Base-by-base conservation (phyloP, 1,284 basidiomycete species). In the Moesziomyces sp. region DNA sequence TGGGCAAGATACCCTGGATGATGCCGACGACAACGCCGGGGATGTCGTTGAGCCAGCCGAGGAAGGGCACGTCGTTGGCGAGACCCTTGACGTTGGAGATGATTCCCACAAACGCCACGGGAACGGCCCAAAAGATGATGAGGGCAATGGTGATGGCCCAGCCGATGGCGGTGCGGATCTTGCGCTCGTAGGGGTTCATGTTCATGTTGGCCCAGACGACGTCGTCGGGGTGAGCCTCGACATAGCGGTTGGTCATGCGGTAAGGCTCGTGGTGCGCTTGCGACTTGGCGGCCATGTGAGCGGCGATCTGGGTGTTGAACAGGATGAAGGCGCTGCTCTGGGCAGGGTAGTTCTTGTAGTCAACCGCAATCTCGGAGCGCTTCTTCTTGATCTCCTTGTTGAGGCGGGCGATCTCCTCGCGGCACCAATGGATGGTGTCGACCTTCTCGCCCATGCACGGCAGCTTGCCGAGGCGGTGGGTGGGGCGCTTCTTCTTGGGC, bases 221-320 rank as follows among this genome's bases (percentile, higher is more conserved):
- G 84, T 97, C 95, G 40, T 76, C 60, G 13, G 82, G 82, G 65
- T 81, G 76, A 23, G 76, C 75, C 43, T 72, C 72, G 55, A 69
- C 58, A 60, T 80, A 80, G 46, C 63, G 75, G 47, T 65, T 58
- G 57, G 65, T 70, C 79, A 82, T 81, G 43, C 72, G 70, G 70
- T 79, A 81, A 19, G 80, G 80, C 42, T 73, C 52, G 64, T 81
- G 80, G 62, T 79, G 76, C 21, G 74, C 71, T 42, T 70, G 60
- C 5, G 64, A 40, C 51, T 75, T 67, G 30, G 58, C 61, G 30
- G 78, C 79, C 54, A 77, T 64, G 67, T 81, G 71, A 8, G 81
- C 77, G 45, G 92, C 92, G 74, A 97, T 92, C 86, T 98, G 96
- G 76, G 90, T 88, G 85, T 95, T 90, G 88, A 98, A 99, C 30